Evolutionary conservation across 768 basidiomycete species (phyloP), one percentile per base, ranked within the genome.

Genomic region (Panellus pusillus): DNA sequence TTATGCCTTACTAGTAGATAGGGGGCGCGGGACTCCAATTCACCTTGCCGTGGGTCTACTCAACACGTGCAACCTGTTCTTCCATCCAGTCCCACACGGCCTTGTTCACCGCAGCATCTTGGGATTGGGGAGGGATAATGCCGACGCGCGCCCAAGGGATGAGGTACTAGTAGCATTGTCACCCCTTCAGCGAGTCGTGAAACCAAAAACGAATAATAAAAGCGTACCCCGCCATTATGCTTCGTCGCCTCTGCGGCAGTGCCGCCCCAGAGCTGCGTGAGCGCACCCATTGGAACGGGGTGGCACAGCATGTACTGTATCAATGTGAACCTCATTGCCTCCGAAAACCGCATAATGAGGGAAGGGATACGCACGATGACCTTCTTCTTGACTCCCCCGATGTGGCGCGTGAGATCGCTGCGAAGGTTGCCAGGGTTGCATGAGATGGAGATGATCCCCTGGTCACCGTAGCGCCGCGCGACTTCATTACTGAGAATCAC

Each of bases 191-290:
- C 32, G 14, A 3, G 32, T 7, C 8, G 14, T 35, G 11, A 35
- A 35, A 35, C 3, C 11, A 11, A 35, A 35, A 9, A 8, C 32
- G 9, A 9, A 35, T 11, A 14, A 8, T 14, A 11, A 9, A 35
- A 14, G 8, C 32, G 9, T 14, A 35, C 32, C 32, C 32, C 32
- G 32, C 32, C 32, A 14, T 35, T 35, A 35, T 11, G 32, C 14
- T 14, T 14, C 32, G 9, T 14, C 32, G 64, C 66, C 31, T 74
- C 74, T 4, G 61, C 49, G 2, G 66, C 55, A 3, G 72, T 74
- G 1, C 69, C 75, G 15, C 72, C 75, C 60, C 65, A 76, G 2
- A 76, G 57, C 41, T 69, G 72, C 4, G 73, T 73, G 28, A 72
- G 58, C 3, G 73, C 71, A 17, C 76, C 75, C 12, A 62, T 51